These are phyloP conservation scores for Singerocomus rubriflavus DNA, from an alignment of 1,284 basidiomycete genomes.

Conservation along the genomic window DNA sequence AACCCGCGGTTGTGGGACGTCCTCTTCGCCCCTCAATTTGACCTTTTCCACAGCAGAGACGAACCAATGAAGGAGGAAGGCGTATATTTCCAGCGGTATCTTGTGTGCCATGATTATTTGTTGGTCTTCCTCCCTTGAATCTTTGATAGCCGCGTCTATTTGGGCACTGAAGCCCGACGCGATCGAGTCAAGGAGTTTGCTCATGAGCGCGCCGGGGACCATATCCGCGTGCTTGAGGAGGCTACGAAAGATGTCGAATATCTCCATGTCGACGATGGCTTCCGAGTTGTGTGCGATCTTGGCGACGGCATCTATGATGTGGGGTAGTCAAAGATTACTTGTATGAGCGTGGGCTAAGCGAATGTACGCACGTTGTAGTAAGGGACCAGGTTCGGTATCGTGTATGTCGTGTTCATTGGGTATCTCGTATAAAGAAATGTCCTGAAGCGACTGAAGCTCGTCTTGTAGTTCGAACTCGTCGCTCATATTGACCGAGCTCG, in stretches of 20 bases:
- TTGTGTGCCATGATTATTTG: conserved; percentile 69
- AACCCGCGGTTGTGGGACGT: conserved; percentile 47
- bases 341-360: neutral
- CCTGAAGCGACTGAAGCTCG: conserved; percentile 45
- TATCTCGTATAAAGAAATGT: conserved; percentile 44
- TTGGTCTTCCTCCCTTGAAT: conserved; percentile 70
- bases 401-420: conserved; percentile 48
- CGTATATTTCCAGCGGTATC: conserved; percentile 79
- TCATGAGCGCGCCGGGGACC: conserved; percentile 62
- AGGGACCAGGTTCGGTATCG: conserved; percentile 35
- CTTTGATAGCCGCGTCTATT: conserved; percentile 62
- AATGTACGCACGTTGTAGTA: conserved; percentile 34
- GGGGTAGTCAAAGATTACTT: conserved; percentile 3
- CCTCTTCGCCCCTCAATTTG: conserved; percentile 53
- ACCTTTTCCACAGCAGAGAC: conserved; percentile 74
- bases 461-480: conserved; percentile 47
- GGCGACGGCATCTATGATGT: conserved; percentile 64
- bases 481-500: conserved; percentile 16
- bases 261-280: conserved; percentile 57
- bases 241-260: conserved; percentile 78
- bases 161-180: conserved; percentile 68
- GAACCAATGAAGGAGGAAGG: conserved; percentile 87
- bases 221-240: conserved; percentile 68
- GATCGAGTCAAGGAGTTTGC: conserved; percentile 76
- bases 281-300: conserved; percentile 71